Conservation (phyloP, 2,329 filamentous ascomycete genomes). For the Fusarium sp. region DNA sequence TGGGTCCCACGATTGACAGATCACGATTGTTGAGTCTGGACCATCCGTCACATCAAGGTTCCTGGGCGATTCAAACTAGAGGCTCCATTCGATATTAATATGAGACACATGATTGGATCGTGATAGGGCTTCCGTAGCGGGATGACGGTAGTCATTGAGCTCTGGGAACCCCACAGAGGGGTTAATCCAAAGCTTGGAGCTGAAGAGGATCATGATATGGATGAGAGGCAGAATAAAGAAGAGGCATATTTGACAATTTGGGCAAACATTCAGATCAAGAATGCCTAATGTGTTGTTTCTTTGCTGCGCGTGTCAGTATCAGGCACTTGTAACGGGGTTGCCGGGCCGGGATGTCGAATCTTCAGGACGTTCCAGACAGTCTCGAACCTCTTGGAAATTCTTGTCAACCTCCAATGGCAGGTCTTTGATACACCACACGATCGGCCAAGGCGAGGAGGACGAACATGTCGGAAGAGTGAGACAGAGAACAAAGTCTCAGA, state of each 20-base stretch:
- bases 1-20: conserved; percentile 21
- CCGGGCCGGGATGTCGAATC: conserved; percentile 32
- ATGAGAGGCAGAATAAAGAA: neutral
- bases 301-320: conserved; percentile 8
- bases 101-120: conserved; percentile 38
- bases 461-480: neutral
- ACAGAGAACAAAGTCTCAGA: conserved; percentile 4
- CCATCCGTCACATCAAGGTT: conserved; percentile 30
- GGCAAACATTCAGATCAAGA: neutral
- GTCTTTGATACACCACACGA: conserved; percentile 30
- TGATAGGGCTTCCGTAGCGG: conserved; percentile 17
- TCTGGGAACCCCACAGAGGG: conserved; percentile 41
- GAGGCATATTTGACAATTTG: neutral
- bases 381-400: conserved; percentile 28
- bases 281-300: neutral
- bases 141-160: conserved; percentile 28
- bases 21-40: conserved; percentile 37
- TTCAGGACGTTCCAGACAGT: conserved; percentile 14
- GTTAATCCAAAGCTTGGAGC: conserved; percentile 15
- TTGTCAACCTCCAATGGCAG: conserved; percentile 31
- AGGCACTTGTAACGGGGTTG: conserved; percentile 34
- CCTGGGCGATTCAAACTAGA: conserved; percentile 18
- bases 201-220: conserved; percentile 24
- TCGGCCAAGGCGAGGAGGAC: neutral
- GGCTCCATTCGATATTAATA: conserved; percentile 39